These are phyloP conservation scores for Physcomitrellopsis africana DNA, from an alignment of 225 moss, liverwort and hornwort genomes.

Conservation along the genomic window DNA sequence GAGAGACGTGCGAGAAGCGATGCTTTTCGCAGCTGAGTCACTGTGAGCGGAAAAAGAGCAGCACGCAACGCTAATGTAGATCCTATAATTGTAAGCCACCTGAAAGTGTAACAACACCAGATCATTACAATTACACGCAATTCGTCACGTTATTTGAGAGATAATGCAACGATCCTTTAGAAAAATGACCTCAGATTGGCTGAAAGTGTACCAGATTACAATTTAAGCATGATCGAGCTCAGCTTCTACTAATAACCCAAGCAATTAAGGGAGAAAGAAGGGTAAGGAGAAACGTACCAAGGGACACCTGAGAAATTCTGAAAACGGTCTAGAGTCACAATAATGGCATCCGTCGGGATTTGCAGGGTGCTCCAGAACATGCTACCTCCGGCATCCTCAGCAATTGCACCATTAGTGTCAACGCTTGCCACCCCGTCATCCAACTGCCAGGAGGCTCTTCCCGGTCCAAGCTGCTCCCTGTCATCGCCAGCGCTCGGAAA, in stretches of 20 bases:
- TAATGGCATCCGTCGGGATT: constrained; percentile 56
- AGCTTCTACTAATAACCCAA: background rate
- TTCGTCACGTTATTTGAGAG: too few species aligned
- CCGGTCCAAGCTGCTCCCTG: constrained; percentile 23
- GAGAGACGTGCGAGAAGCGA: constrained; percentile 51
- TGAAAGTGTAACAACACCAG: constrained; percentile 35
- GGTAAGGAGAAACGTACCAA: constrained; percentile 34
- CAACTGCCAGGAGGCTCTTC: constrained; percentile 32
- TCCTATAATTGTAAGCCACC: constrained; percentile 98
- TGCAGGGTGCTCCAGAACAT: constrained; percentile 58
- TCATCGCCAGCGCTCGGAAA: constrained; percentile 14
- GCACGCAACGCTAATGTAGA: constrained; percentile 89
- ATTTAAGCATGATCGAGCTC: background rate
- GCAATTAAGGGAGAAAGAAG: background rate
- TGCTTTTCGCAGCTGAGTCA: constrained; percentile 83
- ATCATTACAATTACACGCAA: background rate
- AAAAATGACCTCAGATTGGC: too few species aligned
- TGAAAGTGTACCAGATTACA: too few species aligned
- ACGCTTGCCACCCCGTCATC: constrained; percentile 15
- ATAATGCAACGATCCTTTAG: too few species aligned
- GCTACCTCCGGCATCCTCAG: constrained; percentile 30
- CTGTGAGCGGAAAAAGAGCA: constrained; percentile 85
- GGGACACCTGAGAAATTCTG: constrained; percentile 56
- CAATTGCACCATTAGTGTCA: constrained; percentile 19
- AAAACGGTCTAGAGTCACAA: constrained; percentile 49